Evolutionary conservation across 2,329 filamentous ascomycete species (phyloP), one percentile per base, ranked within the genome.

Genomic region (Phyllosticta paracitricarpa): DNA sequence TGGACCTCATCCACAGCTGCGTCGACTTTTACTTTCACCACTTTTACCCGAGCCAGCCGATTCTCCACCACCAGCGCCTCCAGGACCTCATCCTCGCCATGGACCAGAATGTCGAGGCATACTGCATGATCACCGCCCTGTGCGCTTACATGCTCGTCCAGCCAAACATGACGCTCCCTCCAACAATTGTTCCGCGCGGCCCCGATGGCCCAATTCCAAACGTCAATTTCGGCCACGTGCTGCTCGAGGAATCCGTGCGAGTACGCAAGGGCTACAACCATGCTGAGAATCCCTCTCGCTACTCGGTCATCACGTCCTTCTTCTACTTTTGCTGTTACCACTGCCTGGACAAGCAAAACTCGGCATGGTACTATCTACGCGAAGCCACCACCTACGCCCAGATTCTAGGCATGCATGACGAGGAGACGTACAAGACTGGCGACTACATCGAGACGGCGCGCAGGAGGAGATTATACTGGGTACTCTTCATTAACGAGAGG

Each of bases 11-110:
- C 68, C 71, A 78, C 53, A 72, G 71, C 59, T 85, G 83, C 68
- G 75, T 86, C 62, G 82, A 86, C 54, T 82, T 83, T 64, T 87
- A 83, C 72, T 83, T 85, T 71, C 75, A 78, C 66, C 78, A 85
- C 68, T 79, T 86, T 59, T 86, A 86, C 65, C 82, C 83, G n/a
- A 83, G 83, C 58, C 83, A 85, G 76, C 84, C 84, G 0, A 77
- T 86, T 3, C 71, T 86, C 7, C 81, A 85, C 65, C 75, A 75
- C 51, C 72, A 75, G 63, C 74, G 73, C 58, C 73, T 79, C 59
- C 82, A 83, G 68, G 81, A 84, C 54, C 76, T 76, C 8, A 75
- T 84, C 54, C 75, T 79, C 54, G 76, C 75, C 65, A 81, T 82
- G 68, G 77, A 81, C 73, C 68, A 73, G 64, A 72, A 77, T 14